A percentile compares a stretch with the other conserved stretches of the same genome.
These are phyloP conservation scores for Iris pallida DNA, from an alignment of 116 monocot species.

Conservation along the genomic window DNA sequence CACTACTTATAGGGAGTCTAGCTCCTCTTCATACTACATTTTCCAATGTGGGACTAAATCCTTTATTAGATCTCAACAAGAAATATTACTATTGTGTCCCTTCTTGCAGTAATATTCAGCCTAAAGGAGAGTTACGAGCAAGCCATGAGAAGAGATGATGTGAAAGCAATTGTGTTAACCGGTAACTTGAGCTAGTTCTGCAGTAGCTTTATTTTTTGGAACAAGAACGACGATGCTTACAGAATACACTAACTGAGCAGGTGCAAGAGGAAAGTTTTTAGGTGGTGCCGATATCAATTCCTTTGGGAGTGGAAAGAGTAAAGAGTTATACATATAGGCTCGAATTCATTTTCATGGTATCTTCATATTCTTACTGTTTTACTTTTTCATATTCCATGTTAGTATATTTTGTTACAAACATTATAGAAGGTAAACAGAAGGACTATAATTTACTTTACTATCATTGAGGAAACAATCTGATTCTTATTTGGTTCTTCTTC, in stretches of 20 bases:
- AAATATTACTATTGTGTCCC: not conserved
- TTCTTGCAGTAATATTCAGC: slow-evolving; percentile 14
- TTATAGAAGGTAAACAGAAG: no score
- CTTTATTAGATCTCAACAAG: no score
- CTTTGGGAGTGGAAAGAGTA: slow-evolving; percentile 51
- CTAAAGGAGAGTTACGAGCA: slow-evolving; percentile 21
- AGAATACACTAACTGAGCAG: no score
- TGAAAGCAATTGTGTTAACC: slow-evolving; percentile 28
- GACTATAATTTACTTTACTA: no score
- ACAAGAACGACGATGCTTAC: no score
- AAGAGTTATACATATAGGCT: not conserved
- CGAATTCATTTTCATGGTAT: not conserved
- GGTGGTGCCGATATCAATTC: slow-evolving; percentile 60
- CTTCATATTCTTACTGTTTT: not conserved
- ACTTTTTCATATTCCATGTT: slow-evolving; percentile 24
- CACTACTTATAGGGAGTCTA: no score
- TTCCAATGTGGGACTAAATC: no score
- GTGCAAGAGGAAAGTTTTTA: slow-evolving; percentile 57
- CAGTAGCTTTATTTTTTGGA: no score
- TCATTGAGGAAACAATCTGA: not conserved
- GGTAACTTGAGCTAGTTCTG: no score
- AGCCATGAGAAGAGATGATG: slow-evolving; percentile 29
- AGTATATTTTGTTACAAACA: slow-evolving; percentile 37
- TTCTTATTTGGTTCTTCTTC: not conserved
- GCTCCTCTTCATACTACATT: no score